Percentiles rank a stretch among this genome's conserved stretches.
These are phyloP conservation scores for Xanthoceras sorbifolium DNA, from an alignment of 345 rosid species.

Conservation along the genomic window DNA sequence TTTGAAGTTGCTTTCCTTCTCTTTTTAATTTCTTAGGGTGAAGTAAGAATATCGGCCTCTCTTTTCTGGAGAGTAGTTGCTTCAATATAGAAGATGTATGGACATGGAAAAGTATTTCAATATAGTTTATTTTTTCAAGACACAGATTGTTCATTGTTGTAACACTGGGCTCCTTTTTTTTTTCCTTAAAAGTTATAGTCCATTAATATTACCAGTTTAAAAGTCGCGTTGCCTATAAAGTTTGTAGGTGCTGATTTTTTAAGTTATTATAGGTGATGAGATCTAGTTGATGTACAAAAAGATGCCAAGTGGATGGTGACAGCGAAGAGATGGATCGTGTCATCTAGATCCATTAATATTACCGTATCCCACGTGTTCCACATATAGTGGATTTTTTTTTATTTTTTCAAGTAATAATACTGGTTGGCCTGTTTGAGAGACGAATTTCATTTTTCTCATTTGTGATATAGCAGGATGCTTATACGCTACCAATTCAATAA, in stretches of 20 bases:
- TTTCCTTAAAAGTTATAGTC: background rate
- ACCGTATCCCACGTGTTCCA: background rate
- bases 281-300: background rate
- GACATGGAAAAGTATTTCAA: background rate
- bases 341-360: background rate
- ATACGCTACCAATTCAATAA: background rate
- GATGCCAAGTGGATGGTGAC: background rate
- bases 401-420: background rate
- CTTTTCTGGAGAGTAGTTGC: background rate
- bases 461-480: background rate
- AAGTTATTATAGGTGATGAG: background rate
- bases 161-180: background rate
- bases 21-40: background rate
- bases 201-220: too few relatives aligned
- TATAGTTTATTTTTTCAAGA: background rate
- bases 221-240: background rate
- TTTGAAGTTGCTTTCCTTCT: background rate
- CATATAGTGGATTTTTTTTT: background rate
- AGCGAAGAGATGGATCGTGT: background rate
- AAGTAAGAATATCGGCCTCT: background rate
- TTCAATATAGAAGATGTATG: background rate
- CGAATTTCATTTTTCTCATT: background rate
- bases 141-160: background rate
- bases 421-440: too few relatives aligned
- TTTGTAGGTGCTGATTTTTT: background rate